A percentile compares a stretch with the other conserved stretches of the same genome.
Conservation (phyloP, 306 rosid genomes). For the Styphnolobium japonicum region DNA sequence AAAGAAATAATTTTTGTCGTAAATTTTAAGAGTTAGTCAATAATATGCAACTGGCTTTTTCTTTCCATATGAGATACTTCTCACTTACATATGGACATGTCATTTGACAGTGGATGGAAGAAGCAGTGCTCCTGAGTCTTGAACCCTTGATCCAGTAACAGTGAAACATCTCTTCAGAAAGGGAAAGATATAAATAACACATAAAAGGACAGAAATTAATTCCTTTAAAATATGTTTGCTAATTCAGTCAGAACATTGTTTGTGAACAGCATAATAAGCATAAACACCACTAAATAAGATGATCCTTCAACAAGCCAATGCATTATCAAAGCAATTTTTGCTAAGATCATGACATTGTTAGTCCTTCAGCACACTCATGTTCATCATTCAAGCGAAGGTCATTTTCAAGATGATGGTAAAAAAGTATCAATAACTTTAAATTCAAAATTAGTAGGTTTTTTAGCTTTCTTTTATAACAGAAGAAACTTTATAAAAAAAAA, state of each 20-base stretch:
- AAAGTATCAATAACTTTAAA: not conserved
- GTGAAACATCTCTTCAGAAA: slow-evolving; percentile 61
- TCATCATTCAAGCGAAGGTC: not conserved
- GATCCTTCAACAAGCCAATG: not conserved
- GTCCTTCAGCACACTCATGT: not conserved
- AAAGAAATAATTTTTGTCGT: not conserved
- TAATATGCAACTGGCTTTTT: not conserved
- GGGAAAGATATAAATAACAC: not conserved
- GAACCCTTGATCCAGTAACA: slow-evolving; percentile 70
- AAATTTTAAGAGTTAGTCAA: not conserved
- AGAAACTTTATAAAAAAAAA: not conserved
- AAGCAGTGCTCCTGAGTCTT: slow-evolving; percentile 57
- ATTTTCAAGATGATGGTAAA: not conserved
- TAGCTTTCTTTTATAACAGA: not conserved
- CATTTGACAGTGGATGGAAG: slow-evolving; percentile 80
- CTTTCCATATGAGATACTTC: not conserved
- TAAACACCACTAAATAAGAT: not conserved
- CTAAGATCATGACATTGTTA: not conserved
- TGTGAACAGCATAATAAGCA: not conserved
- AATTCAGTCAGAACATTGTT: not conserved
- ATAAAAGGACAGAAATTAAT: not conserved
- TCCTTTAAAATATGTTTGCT: not conserved
- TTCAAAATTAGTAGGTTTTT: not conserved
- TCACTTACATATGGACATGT: slow-evolving; percentile 72
- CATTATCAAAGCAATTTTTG: not conserved